These are phyloP conservation scores for Setaria viridis DNA, from an alignment of 202 grass and related monocot species.

Conservation along the genomic window DNA sequence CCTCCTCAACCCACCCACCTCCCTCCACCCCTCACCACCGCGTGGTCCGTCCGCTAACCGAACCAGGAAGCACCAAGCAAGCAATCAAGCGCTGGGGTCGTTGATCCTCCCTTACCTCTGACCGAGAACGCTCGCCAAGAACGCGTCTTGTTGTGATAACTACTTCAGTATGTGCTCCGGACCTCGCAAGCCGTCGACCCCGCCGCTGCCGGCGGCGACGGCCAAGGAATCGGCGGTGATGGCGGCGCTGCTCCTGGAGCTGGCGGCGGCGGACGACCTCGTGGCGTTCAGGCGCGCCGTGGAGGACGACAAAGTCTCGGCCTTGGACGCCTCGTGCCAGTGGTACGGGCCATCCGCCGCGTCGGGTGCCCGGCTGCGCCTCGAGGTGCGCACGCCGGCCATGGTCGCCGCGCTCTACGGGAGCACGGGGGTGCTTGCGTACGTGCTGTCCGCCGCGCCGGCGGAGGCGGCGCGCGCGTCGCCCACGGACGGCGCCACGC, in stretches of 20 bases:
- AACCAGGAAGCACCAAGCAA: not conserved
- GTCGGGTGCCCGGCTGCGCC: not conserved
- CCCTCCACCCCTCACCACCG: slow-evolving; percentile 5
- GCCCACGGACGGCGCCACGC: slow-evolving; percentile 63
- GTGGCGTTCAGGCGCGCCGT: slow-evolving; percentile 51
- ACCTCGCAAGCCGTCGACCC: slow-evolving; percentile 53
- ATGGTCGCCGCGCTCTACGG: slow-evolving; percentile 93
- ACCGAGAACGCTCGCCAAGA: slow-evolving; percentile 19
- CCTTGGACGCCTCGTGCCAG: not conserved
- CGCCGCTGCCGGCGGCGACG: slow-evolving; percentile 14
- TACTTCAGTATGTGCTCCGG: slow-evolving; percentile 62
- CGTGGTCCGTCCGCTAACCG: slow-evolving; percentile 3
- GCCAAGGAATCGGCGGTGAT: slow-evolving; percentile 4
- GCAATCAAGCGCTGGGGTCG: not conserved
- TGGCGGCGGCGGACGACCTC: slow-evolving; percentile 80
- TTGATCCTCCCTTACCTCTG: not conserved
- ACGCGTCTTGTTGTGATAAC: not conserved
- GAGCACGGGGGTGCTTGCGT: slow-evolving; percentile 53
- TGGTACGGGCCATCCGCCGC: slow-evolving; percentile 77
- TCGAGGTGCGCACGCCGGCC: slow-evolving; percentile 72
- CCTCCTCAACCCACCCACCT: slow-evolving; percentile 30
- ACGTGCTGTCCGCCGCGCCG: slow-evolving; percentile 54
- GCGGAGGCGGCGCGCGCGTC: slow-evolving; percentile 56
- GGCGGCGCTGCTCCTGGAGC: slow-evolving; percentile 62
- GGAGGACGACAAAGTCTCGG: slow-evolving; percentile 55